These are phyloP conservation scores for Suillus placidus DNA, from an alignment of 768 basidiomycete genomes.

Conservation along the genomic window DNA sequence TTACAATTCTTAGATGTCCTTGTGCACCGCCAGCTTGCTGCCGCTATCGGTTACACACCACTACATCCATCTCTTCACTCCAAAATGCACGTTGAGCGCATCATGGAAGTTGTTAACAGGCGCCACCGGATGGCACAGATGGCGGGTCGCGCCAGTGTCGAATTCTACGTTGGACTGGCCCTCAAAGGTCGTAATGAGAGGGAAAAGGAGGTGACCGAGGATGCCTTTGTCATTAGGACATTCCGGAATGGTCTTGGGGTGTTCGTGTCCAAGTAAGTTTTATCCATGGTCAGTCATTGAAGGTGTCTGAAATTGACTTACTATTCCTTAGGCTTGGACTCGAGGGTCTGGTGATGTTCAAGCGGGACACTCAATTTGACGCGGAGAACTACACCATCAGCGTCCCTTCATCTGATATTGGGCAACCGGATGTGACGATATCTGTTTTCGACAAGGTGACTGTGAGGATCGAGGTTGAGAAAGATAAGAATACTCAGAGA, in stretches of 20 bases:
- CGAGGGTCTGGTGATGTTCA: constrained; percentile 94
- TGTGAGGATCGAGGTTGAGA: constrained; percentile 91
- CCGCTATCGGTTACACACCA: constrained; percentile 81
- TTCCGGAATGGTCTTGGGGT: constrained; percentile 97
- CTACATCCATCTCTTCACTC: constrained; percentile 89
- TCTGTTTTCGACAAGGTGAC: constrained; percentile 93
- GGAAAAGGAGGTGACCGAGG: constrained; percentile 61
- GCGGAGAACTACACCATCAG: constrained; percentile 87
- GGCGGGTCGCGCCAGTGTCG: constrained; percentile 94
- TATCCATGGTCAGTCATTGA: neutral
- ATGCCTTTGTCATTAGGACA: constrained; percentile 90
- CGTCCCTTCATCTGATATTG: constrained; percentile 48
- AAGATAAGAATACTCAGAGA: constrained; percentile 90
- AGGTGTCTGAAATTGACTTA: neutral
- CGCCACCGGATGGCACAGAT: constrained; percentile 97
- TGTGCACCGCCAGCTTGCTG: constrained; percentile 89
- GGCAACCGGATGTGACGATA: constrained; percentile 52
- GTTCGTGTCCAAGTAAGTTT: constrained; percentile 86
- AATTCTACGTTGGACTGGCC: constrained; percentile 96
- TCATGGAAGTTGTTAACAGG: constrained; percentile 84
- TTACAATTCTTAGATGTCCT: constrained; percentile 67
- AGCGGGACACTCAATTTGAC: constrained; percentile 86
- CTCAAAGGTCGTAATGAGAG: constrained; percentile 66
- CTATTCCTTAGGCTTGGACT: constrained; percentile 73
- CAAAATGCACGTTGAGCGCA: constrained; percentile 83